phyloP scores from a whole-genome alignment of 2,329 filamentous ascomycete species.

The Dryadomyces quercivorus region DNA sequence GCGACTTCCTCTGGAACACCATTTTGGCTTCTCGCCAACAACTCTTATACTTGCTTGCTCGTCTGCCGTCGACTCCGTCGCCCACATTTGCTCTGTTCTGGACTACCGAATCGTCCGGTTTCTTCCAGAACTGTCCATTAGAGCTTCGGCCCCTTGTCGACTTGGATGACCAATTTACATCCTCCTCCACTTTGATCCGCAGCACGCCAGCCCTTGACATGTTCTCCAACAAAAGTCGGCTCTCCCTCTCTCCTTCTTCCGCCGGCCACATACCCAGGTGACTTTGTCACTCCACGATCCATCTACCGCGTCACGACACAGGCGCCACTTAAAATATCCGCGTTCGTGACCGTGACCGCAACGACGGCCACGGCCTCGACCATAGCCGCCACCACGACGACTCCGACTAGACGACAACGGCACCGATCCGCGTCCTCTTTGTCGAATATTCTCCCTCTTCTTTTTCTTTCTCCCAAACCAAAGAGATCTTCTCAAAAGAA shows the following conservation, averaged over 20 bases:
- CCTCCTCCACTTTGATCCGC: not conserved
- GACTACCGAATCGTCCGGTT: constrained; percentile 25
- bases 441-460: constrained; percentile 9
- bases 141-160: constrained; percentile 21
- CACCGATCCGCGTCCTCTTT: constrained; percentile 12
- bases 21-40: constrained; percentile 9
- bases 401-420: constrained; percentile 11
- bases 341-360: constrained; percentile 12
- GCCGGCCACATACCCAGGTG: constrained; percentile 52
- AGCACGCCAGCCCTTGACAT: constrained; percentile 34
- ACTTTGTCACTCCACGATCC: constrained; percentile 34
- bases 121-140: constrained; percentile 23
- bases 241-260: constrained; percentile 42
- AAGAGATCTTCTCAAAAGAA: constrained; percentile 6
- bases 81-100: constrained; percentile 16
- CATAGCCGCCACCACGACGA: constrained; percentile 10
- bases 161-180: constrained; percentile 25
- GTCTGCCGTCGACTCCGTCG: not conserved
- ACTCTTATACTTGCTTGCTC: not conserved
- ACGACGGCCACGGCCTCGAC: constrained; percentile 12
- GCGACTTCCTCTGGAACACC: constrained; percentile 1
- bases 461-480: constrained; percentile 11
- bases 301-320: constrained; percentile 33
- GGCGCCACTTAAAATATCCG: constrained; percentile 20
- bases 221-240: constrained; percentile 43